Percentiles rank a stretch among this genome's conserved stretches.
Conservation (phyloP, 345 rosid species). For the Sisymbrium irio region DNA sequence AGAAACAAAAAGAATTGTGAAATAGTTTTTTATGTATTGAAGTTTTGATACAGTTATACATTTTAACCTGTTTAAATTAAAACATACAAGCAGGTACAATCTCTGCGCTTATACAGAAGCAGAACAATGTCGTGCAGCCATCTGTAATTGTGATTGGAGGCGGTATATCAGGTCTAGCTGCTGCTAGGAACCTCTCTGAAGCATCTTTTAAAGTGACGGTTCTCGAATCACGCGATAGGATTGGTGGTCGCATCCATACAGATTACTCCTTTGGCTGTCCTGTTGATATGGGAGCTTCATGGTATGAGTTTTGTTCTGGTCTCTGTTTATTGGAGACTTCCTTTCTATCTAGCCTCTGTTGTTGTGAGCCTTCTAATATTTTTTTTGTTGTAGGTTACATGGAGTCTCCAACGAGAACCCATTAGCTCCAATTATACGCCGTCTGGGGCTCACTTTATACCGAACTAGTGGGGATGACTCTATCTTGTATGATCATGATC, state of each 20-base stretch:
- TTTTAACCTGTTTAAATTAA: not conserved
- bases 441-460: conserved; percentile 70
- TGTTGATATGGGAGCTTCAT: conserved; percentile 89
- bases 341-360: not conserved
- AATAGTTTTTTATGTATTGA: too few species aligned
- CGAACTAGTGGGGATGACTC: conserved; percentile 92
- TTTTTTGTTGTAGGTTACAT: conserved; percentile 59
- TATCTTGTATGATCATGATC: conserved; percentile 86
- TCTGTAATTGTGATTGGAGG: conserved; percentile 79
- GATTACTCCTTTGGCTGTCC: conserved; percentile 91
- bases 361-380: not conserved
- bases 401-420: conserved; percentile 94
- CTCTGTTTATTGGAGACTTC: not conserved
- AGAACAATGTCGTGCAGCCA: conserved; percentile 48
- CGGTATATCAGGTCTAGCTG: conserved; percentile 89
- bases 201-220: conserved; percentile 69
- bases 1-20: too few species aligned
- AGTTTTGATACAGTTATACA: not conserved
- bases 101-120: conserved; percentile 42
- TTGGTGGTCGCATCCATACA: conserved; percentile 90
- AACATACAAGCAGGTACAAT: conserved; percentile 34
- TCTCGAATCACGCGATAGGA: conserved; percentile 80
- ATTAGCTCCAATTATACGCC: conserved; percentile 75
- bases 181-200: conserved; percentile 67
- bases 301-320: conserved; percentile 48